Evolutionary conservation across 495 filamentous ascomycete species (phyloP), one percentile per base, ranked within the genome.

Genomic region (Physcia stellaris): DNA sequence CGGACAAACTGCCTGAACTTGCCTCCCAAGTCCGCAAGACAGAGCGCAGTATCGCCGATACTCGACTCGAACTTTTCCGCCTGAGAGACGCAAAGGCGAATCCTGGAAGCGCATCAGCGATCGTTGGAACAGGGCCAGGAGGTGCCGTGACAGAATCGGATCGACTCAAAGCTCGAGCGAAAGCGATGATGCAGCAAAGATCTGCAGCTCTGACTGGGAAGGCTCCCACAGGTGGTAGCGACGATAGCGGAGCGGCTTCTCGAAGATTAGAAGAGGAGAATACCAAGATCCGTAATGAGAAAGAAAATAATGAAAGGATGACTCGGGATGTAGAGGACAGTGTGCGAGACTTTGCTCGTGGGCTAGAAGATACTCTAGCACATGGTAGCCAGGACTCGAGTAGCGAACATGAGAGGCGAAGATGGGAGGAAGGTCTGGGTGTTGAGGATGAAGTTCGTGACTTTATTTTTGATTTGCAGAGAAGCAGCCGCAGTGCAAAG

Each of bases 121-220:
- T 95, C 46, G 71, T 99, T 40, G 92, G 92, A 4, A 95, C 88
- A 41, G 92, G 92, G 3, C 87, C 86, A 37, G 90, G 92, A 38
- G 92, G 92, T 27, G 60, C 75, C 34, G 69, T 99, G 31, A 99
- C 92, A 17, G 92, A 99, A 57, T 79, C 84, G 0, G 92, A 99
- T 59, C 71, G 88, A 20, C 75, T 96, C 35, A 94, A 94, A 60
- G 92, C 92, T 17, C 77, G 87, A 35, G 87, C 92, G 23, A 93
- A 84, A 57, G 87, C 87, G 27, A 90, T 94, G 73, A 95, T 99
- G 90, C 87, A 96, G 62, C 86, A 94, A 44, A 80, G 88, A 29
- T 83, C 88, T 48, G 92, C 92, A 35, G 88, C 87, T 26, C 62
- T 99, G 47, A 82, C 86, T 31, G 92, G 92, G 26, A 80, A 77